Conservation (phyloP, 176 grass and related monocot genomes). For the Ampelocalamus luodianensis region DNA sequence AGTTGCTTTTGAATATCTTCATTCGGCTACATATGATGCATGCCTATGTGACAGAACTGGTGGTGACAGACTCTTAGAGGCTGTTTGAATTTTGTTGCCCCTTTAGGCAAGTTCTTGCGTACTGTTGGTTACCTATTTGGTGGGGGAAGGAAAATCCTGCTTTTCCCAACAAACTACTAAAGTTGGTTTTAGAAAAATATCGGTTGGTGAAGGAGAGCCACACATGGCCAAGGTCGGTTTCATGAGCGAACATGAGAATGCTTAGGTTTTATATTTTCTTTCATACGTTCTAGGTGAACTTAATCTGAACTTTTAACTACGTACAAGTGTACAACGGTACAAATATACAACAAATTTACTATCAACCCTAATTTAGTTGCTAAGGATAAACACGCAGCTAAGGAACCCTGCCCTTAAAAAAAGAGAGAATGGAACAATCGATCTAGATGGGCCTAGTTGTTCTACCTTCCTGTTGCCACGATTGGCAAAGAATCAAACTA, state of each 20-base stretch:
- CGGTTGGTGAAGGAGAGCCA: slow-evolving; percentile 18
- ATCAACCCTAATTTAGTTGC: not conserved
- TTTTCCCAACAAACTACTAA: slow-evolving; percentile 49
- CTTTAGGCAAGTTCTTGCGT: slow-evolving; percentile 30
- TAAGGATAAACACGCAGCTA: not conserved
- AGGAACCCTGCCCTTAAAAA: not conserved
- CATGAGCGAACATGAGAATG: slow-evolving; percentile 11
- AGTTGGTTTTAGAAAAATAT: slow-evolving; percentile 35
- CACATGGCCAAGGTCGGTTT: slow-evolving; percentile 23
- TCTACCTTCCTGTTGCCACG: not conserved
- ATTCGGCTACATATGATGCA: slow-evolving; percentile 5
- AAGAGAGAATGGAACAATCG: not conserved
- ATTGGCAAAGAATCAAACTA: not conserved
- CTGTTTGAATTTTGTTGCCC: slow-evolving; percentile 28
- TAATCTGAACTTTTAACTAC: slow-evolving; percentile 37
- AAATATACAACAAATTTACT: not conserved
- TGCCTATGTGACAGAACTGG: slow-evolving; percentile 20
- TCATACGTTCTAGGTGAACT: not conserved
- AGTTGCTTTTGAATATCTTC: slow-evolving; percentile 31
- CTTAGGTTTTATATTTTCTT: not conserved
- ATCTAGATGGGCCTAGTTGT: not conserved
- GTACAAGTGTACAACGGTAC: too few relatives aligned
- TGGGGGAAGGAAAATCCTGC: slow-evolving; percentile 37
- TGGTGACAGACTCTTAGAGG: slow-evolving; percentile 16
- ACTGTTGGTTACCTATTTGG: slow-evolving; percentile 30